phyloP scores from a whole-genome alignment of 306 rosid species.

The Quercus berberidifolia region DNA sequence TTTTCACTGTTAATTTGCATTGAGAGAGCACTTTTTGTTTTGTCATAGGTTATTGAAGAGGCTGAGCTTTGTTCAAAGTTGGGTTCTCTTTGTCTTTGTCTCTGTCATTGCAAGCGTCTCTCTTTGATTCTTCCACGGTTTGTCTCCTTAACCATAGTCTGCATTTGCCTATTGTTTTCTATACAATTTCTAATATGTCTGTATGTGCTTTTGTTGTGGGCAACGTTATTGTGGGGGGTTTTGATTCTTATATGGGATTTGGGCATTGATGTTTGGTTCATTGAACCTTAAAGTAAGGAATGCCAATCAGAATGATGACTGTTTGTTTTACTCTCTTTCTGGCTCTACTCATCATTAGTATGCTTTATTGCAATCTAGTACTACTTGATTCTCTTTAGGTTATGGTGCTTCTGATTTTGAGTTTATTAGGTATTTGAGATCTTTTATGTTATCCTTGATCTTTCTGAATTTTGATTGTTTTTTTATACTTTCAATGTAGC shows the following conservation, averaged over 20 bases:
- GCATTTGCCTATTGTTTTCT: not conserved
- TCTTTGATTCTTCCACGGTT: not conserved
- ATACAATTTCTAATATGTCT: not conserved
- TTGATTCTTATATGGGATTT: not conserved
- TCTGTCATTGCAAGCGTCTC: not conserved
- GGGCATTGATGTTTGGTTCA: not conserved
- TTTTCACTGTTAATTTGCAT: not conserved
- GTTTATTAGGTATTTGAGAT: not conserved
- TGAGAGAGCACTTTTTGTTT: not conserved
- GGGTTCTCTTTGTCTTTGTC: slow-evolving; percentile 1
- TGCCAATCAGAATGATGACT: not conserved
- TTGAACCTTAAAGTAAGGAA: not conserved
- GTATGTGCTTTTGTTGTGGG: not conserved
- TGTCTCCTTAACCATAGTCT: not conserved
- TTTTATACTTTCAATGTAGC: not conserved
- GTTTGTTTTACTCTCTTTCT: not conserved
- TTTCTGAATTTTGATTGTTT: not conserved
- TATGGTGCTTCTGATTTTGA: slow-evolving; percentile 5
- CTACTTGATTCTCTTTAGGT: not conserved
- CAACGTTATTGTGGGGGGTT: not conserved
- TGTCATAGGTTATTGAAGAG: not conserved
- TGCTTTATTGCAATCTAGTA: not conserved
- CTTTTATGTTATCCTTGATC: not conserved
- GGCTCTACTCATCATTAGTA: not conserved
- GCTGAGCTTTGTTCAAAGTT: slow-evolving; percentile 3